Percentiles rank a stretch among this genome's conserved stretches.
These are phyloP conservation scores for Aspergillus alliaceus DNA, from an alignment of 2,329 filamentous ascomycete genomes.

Conservation along the genomic window DNA sequence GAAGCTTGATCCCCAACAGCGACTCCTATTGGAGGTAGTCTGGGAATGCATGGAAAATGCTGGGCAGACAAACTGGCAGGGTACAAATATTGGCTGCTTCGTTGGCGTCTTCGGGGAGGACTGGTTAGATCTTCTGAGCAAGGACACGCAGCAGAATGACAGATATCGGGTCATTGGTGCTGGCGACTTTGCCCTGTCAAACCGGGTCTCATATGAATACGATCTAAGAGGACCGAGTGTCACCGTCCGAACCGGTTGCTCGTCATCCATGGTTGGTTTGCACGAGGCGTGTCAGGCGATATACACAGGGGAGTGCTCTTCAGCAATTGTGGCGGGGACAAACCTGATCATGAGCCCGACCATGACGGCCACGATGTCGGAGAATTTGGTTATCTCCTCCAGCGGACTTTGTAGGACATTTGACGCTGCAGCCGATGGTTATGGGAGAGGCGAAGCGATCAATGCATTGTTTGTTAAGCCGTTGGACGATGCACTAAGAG, in stretches of 20 bases:
- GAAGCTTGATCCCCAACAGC: conserved; percentile 33
- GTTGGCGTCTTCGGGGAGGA: conserved; percentile 27
- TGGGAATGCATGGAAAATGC: conserved; percentile 35
- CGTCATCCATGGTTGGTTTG: conserved; percentile 31
- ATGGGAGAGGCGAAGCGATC: conserved; percentile 33
- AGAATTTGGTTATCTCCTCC: conserved; percentile 35
- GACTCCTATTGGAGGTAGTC: conserved; percentile 32
- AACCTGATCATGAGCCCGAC: conserved; percentile 34
- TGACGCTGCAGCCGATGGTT: conserved; percentile 28
- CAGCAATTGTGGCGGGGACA: conserved; percentile 34
- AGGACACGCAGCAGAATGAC: conserved; percentile 19
- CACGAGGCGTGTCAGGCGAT: conserved; percentile 29
- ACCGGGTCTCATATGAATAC: conserved; percentile 25
- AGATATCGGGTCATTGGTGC: conserved; percentile 14
- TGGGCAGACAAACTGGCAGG: conserved; percentile 29
- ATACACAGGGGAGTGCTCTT: conserved; percentile 11
- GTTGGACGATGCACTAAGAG: conserved; percentile 25
- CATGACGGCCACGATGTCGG: conserved; percentile 26
- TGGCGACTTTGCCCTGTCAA: conserved; percentile 22
- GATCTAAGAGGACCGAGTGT: conserved; percentile 25
- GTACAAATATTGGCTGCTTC: conserved; percentile 30
- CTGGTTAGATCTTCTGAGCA: conserved; percentile 21
- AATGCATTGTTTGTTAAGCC: conserved; percentile 30
- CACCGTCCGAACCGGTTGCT: conserved; percentile 37
- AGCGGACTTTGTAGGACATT: conserved; percentile 28